Evolutionary conservation across 768 basidiomycete genomes (phyloP), one percentile per base, ranked within the genome.

Genomic region (Tremella mesenterica): DNA sequence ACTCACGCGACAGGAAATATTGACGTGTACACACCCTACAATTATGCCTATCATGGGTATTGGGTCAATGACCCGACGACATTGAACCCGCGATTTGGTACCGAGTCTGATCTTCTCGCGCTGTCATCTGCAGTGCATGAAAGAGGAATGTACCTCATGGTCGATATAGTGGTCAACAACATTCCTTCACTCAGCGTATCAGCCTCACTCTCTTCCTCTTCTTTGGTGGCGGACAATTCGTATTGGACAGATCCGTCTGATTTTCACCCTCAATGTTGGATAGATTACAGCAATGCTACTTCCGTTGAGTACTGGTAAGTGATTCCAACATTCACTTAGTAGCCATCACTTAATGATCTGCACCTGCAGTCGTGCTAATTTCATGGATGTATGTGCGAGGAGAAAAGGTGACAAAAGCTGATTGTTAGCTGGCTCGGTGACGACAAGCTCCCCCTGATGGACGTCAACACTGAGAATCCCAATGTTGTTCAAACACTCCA

Each of bases 121-220:
- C 80, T 89, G 47, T 80, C 79, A 23, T 71, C 72, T 21, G 86
- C 83, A 50, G 65, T 89, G 6, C 88, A 90, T 72, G 73, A 76
- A n/a, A 81, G 87, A 29, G 80, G 79, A 48, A 89, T 90, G 88
- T 64, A 82, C 69, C 75, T 90, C 58, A 90, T 89, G 86, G 83
- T 88, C 51, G 88, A 90, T 62, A 73, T 86, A 28, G 85, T 89
- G 20, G 82, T 85, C 29, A 90, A 91, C 73, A 84, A 88, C 69
- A 84, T 91, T 38, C 88, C 88, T 79, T 73, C 58, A 12, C 38
- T 84, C 1, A 53, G 38, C 16, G 46, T 47, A n/a, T 80, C 81
- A 5, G 81, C 61, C 18, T 38, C 64, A 12, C 21, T 45, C 4
- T 56, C 56, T 23, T 23, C 61, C 5, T 38, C 43, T 4, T 36